Base-by-base conservation (phyloP, 108 stramenopile species). In the Stephanodiscus minutulus region DNA sequence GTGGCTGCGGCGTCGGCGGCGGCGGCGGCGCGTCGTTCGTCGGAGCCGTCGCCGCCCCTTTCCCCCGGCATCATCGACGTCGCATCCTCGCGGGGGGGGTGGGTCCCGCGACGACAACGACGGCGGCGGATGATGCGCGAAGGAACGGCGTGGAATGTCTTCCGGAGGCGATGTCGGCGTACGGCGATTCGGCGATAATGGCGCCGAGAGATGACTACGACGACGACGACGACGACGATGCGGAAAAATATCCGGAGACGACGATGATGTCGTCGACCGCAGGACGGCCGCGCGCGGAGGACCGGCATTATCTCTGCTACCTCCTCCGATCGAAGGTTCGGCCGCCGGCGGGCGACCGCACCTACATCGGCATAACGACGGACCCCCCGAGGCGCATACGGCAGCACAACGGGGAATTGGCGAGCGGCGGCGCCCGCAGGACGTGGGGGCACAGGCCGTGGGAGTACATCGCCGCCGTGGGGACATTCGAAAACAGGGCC, bases 361-460 rank as follows among this genome's bases (percentile, higher is more conserved):
- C 81, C 4, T 88, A 88, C 46, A 70, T 88, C 41, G 88, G 88
- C 1, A 86, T 85, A 28, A 88, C 88, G 8, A 71, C 60, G n/a
- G 29, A 89, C 43, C 84, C 84, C 9, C 50, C 73, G 9, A 56
- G 84, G 4, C 68, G 88, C 9, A 36, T 89, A 9, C 79, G 84
- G 21, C 88, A 87, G 62, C 88, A 89, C 73, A 87, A 89, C 61
- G 88, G 88, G 72, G 24, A 28, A 83, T 15, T 13, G 22, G 82
- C 78, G 47, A 68, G 53, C 33, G 86, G 86, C 6, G 87, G 87
- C 7, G 86, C 88, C 15, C 43, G 70, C 20, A 68, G 84, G 13
- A 89, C 88, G 22, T 78, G 64, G 44, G 68, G 83, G n/a, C 83
- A 86, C 22, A 68, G 88, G 6, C 88, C 88, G 22, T 89, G 88